A percentile compares a stretch with the other conserved stretches of the same genome.
These are phyloP conservation scores for Perilla frutescens DNA, from an alignment of 257 asterid genomes.

Conservation along the genomic window DNA sequence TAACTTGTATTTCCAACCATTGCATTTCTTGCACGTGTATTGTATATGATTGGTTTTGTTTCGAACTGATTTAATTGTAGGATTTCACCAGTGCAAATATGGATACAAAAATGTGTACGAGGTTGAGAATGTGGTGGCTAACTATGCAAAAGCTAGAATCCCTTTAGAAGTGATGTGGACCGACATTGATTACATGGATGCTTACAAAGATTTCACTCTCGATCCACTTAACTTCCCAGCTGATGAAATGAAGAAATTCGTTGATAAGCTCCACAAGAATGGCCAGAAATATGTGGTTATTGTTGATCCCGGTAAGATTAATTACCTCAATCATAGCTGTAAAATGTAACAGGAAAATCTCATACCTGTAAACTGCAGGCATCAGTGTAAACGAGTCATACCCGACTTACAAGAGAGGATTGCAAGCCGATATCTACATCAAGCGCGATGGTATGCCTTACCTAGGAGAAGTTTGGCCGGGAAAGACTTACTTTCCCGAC, in stretches of 20 bases:
- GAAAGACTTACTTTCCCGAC: slow-evolving; percentile 75
- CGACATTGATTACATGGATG: slow-evolving; percentile 95
- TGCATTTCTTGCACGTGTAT: too few relatives aligned
- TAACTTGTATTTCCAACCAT: too few relatives aligned
- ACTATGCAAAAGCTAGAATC: slow-evolving; percentile 68
- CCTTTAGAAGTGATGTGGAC: slow-evolving; percentile 97
- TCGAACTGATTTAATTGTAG: slow-evolving; percentile 35
- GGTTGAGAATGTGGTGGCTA: slow-evolving; percentile 72
- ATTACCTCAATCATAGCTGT: too few relatives aligned
- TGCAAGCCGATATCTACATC: slow-evolving; percentile 69
- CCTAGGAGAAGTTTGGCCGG: slow-evolving; percentile 90
- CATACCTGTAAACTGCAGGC: slow-evolving; percentile 45
- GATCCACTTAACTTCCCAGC: slow-evolving; percentile 79
- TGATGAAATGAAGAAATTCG: slow-evolving; percentile 57
- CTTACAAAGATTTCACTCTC: slow-evolving; percentile 84
- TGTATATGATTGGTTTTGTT: too few relatives aligned
- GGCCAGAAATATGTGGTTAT: slow-evolving; percentile 79
- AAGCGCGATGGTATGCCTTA: slow-evolving; percentile 74
- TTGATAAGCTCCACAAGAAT: slow-evolving; percentile 62
- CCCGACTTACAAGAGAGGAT: slow-evolving; percentile 68
- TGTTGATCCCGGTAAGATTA: slow-evolving; percentile 79
- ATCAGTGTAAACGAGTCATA: slow-evolving; percentile 70
- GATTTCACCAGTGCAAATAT: slow-evolving; percentile 88
- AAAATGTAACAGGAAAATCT: neutral
- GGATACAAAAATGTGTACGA: slow-evolving; percentile 78